Base-by-base conservation (phyloP, 169 alveolate genomes). In the Fabrea salina region DNA sequence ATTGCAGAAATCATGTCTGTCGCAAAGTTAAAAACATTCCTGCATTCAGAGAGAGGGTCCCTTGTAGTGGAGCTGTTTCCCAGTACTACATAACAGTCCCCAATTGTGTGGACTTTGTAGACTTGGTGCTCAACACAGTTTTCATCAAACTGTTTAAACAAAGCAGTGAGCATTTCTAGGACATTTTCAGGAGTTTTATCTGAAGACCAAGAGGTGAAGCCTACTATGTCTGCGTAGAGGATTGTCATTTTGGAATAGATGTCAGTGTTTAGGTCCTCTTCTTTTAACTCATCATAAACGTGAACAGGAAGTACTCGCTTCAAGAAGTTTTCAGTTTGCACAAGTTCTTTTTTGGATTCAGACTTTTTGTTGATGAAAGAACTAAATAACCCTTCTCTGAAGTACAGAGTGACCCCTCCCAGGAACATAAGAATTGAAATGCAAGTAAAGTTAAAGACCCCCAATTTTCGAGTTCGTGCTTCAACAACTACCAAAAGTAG, bases 21-120 rank as follows among this genome's bases (percentile, higher is more conserved):
- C 33, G 94, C 95, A 75, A 91, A 84, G 61, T 86, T 84, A 37
- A 90, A 81, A 1, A 93, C 94, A 56, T 86, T 89, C 37, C 51
- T 57, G 5, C 89, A 87, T 70, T 88, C 75, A 30, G 56, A 74
- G 2, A 19, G 19, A 5, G 59, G 33, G 43, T 75, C 50, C 50
- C 57, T 67, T 5, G 39, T 67, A 8, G 32, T 56, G 43, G 49
- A 49, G 0, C 54, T 44, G 16, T 74, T 49, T 19, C 97, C 94
- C 87, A 89, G 77, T 1, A 89, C 93, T 0, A 93, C 96, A 70
- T 93, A 93, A 51, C 95, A 89, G 77, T 93, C 97, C n/a, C 97
- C 97, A 19, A 93, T 93, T 3, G 97, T 93, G 57, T 91, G 93
- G 0, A 93, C 91, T 74, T 93, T 93, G 75, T 87, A 93, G 0